Evolutionary conservation across 176 grass and related monocot genomes (phyloP).

Genomic region (Oryza longistaminata): DNA sequence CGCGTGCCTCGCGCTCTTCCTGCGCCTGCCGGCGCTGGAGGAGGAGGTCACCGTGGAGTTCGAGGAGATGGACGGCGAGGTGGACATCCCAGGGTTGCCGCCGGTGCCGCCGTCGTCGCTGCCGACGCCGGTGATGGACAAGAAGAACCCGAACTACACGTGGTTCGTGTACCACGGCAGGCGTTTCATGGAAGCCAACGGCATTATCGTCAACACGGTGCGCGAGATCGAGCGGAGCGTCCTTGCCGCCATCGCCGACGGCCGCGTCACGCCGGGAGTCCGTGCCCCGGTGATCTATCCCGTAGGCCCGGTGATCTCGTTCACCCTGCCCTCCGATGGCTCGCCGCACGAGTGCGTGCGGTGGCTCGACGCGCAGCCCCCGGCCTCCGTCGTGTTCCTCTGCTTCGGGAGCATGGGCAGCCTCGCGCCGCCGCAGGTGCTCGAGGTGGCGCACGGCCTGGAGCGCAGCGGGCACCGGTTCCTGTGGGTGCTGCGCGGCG

Average conservation of each 20-base stretch:
- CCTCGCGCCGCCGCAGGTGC: conserved; percentile 18
- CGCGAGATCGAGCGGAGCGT: conserved; percentile 37
- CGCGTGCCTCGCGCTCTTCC: conserved; percentile 13
- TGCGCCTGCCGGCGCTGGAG: conserved; percentile 38
- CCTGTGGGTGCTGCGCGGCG: conserved; percentile 46
- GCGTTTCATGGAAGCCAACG: conserved; percentile 29
- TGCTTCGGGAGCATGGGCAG: conserved; percentile 47
- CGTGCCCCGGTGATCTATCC: conserved; percentile 27
- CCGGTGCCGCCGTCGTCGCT: conserved; percentile 41
- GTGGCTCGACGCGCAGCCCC: conserved; percentile 55
- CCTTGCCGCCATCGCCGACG: conserved; percentile 20
- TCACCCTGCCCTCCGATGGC: not conserved
- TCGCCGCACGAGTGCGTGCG: conserved; percentile 36
- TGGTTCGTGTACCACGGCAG: conserved; percentile 44
- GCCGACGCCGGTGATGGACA: conserved; percentile 28
- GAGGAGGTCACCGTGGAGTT: conserved; percentile 34
- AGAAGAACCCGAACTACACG: conserved; percentile 7
- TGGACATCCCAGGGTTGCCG: conserved; percentile 38
- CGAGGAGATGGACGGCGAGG: conserved; percentile 9
- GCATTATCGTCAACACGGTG: conserved; percentile 50
- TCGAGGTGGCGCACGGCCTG: conserved; percentile 43
- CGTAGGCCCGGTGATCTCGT: conserved; percentile 25
- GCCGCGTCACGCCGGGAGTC: not conserved
- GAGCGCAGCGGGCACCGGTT: conserved; percentile 46
- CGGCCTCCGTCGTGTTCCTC: conserved; percentile 45